A percentile compares a stretch with the other conserved stretches of the same genome.
Evolutionary conservation across 2,329 filamentous ascomycete genomes (phyloP).

Genomic region (Grosmannia penicillata): DNA sequence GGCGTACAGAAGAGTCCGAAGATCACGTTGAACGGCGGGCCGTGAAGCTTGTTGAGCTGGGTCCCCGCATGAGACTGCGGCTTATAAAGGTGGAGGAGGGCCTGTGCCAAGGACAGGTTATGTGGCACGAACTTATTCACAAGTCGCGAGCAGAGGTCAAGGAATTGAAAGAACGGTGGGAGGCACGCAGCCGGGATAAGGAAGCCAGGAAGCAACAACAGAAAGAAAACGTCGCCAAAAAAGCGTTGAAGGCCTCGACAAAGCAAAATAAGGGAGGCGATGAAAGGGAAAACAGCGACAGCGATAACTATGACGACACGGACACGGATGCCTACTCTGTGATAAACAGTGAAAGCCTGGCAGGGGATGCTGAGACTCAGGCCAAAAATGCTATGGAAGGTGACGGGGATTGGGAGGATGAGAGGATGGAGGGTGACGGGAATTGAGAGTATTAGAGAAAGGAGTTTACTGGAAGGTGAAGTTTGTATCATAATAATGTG

Average conservation of each 20-base stretch:
- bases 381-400: slow-evolving; percentile 34
- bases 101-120: slow-evolving; percentile 72
- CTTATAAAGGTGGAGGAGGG: slow-evolving; percentile 96
- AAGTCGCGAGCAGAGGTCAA: slow-evolving; percentile 69
- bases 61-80: slow-evolving; percentile 75
- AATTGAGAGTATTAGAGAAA: slow-evolving; percentile 1
- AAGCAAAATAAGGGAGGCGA: slow-evolving; percentile 16
- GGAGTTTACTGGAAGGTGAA: no score
- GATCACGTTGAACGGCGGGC: slow-evolving; percentile 65
- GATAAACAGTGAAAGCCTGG: slow-evolving; percentile 36
- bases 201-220: slow-evolving; percentile 69
- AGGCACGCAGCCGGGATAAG: slow-evolving; percentile 63
- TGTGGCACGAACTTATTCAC: slow-evolving; percentile 94
- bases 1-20: slow-evolving; percentile 23
- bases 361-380: slow-evolving; percentile 32
- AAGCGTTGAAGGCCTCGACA: slow-evolving; percentile 25
- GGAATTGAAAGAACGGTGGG: slow-evolving; percentile 72
- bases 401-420: slow-evolving; percentile 37
- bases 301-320: slow-evolving; percentile 22
- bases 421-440: slow-evolving; percentile 21
- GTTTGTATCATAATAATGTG: no score
- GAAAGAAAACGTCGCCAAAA: slow-evolving; percentile 80
- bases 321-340: slow-evolving; percentile 27
- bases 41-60: slow-evolving; percentile 83
- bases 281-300: slow-evolving; percentile 22